These are phyloP conservation scores for Parmelia sp. DNA, from an alignment of 495 filamentous ascomycete genomes.

Conservation along the genomic window DNA sequence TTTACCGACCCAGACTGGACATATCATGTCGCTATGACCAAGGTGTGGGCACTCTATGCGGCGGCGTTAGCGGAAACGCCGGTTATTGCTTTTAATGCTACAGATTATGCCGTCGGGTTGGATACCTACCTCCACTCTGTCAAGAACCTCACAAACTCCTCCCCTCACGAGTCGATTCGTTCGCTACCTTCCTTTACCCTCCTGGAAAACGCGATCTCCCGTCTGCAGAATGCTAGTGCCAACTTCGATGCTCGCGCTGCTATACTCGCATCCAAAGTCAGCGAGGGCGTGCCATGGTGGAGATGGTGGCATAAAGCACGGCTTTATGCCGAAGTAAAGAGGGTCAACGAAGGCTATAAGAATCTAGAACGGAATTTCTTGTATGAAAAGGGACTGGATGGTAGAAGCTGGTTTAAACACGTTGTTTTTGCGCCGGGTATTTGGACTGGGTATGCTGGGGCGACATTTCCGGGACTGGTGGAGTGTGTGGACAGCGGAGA, in stretches of 20 bases:
- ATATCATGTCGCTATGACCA: constrained; percentile 56
- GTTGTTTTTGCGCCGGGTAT: constrained; percentile 68
- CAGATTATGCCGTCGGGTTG: constrained; percentile 42
- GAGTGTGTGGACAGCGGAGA: constrained; percentile 54
- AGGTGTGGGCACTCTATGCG: constrained; percentile 48
- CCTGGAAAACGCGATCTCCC: constrained; percentile 43
- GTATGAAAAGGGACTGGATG: constrained; percentile 51
- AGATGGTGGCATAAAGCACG: constrained; percentile 62
- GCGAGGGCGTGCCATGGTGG: constrained; percentile 64
- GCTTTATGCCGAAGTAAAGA: constrained; percentile 50
- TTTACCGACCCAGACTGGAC: constrained; percentile 57
- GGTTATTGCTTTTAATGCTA: constrained; percentile 43
- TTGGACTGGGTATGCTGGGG: constrained; percentile 86
- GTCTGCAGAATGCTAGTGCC: constrained; percentile 43
- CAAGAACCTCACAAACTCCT: constrained; percentile 39
- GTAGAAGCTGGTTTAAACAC: constrained; percentile 59
- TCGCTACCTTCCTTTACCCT: constrained; percentile 35
- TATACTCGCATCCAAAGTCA: constrained; percentile 42
- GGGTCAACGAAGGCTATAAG: constrained; percentile 57
- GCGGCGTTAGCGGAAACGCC: constrained; percentile 44
- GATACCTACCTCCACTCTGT: constrained; percentile 47
- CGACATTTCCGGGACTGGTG: constrained; percentile 56
- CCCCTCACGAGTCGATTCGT: constrained; percentile 23
- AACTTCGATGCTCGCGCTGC: constrained; percentile 52
- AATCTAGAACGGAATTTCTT: constrained; percentile 56